A percentile compares a stretch with the other conserved stretches of the same genome.
Conservation (phyloP, 2,329 filamentous ascomycete genomes). For the Penicillium sp. region DNA sequence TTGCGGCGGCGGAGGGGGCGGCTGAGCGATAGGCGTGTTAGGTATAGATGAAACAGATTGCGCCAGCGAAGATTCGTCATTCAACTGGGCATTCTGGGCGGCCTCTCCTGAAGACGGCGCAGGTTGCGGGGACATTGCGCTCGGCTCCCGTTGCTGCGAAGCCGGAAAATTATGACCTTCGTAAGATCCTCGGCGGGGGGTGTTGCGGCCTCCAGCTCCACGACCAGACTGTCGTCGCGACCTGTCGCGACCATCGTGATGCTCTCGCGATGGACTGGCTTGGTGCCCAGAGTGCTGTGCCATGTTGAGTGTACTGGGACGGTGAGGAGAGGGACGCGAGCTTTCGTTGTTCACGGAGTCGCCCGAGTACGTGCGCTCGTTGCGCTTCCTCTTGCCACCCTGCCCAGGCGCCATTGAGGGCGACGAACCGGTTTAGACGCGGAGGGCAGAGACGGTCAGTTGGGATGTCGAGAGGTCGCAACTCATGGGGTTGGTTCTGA, state of each 20-base stretch:
- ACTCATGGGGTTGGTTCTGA: constrained; percentile 29
- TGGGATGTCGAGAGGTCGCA: constrained; percentile 26
- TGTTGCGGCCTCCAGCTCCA: constrained; percentile 32
- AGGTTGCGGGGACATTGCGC: constrained; percentile 30
- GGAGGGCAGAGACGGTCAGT: constrained; percentile 25
- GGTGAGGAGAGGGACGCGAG: constrained; percentile 44
- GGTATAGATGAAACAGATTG: constrained; percentile 21
- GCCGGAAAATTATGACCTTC: constrained; percentile 33
- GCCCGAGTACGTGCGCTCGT: constrained; percentile 41
- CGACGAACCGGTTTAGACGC: constrained; percentile 21
- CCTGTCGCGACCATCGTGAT: constrained; percentile 36
- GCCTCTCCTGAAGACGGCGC: constrained; percentile 26
- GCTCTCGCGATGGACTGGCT: constrained; percentile 32
- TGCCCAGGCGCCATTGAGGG: constrained; percentile 47
- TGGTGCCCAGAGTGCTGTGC: constrained; percentile 45
- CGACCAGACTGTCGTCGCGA: constrained; percentile 36
- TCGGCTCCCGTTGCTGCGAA: constrained; percentile 21
- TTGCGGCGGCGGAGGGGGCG: not conserved
- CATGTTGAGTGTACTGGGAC: constrained; percentile 45
- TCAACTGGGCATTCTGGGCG: constrained; percentile 27
- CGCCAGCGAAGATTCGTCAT: constrained; percentile 19
- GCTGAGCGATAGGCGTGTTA: constrained; percentile 14
- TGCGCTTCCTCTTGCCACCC: constrained; percentile 52
- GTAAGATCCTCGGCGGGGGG: constrained; percentile 32
- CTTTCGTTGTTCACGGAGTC: constrained; percentile 37